Evolutionary conservation across 352 stramenopile genomes (phyloP).

Genomic region (Pythium vanterpoolii): DNA sequence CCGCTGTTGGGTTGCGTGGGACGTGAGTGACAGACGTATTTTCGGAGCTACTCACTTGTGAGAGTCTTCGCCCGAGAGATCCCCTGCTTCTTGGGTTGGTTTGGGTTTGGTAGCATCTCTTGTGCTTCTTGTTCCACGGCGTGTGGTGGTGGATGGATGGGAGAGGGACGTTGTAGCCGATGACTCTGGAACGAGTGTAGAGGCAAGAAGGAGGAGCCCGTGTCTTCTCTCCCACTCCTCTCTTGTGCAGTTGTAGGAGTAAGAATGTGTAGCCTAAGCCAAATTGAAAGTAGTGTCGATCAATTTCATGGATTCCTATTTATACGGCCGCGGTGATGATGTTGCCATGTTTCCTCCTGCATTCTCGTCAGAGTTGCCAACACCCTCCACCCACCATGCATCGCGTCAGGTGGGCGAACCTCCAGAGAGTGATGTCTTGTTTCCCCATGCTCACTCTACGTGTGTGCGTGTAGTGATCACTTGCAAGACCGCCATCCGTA

Average conservation of each 20-base stretch:
- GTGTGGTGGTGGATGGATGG: too few species aligned
- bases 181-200: not conserved
- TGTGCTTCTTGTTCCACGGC: not conserved
- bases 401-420: constrained; percentile 39
- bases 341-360: not conserved
- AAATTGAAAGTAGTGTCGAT: not conserved
- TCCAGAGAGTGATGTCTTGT: not conserved
- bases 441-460: not conserved
- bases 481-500: constrained; percentile 61
- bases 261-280: not conserved
- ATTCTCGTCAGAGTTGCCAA: not conserved
- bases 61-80: constrained; percentile 63
- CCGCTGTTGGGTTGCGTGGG: constrained; percentile 23
- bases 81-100: not conserved
- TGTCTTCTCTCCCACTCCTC: not conserved
- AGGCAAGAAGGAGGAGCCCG: not conserved
- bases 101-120: too few species aligned
- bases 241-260: not conserved
- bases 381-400: constrained; percentile 33
- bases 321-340: not conserved
- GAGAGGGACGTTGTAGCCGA: too few species aligned
- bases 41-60: constrained; percentile 30
- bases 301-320: not conserved
- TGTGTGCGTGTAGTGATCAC: constrained; percentile 36
- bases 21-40: constrained; percentile 80